Conservation (phyloP, 768 basidiomycete species). For the Sarcomyxa edulis region DNA sequence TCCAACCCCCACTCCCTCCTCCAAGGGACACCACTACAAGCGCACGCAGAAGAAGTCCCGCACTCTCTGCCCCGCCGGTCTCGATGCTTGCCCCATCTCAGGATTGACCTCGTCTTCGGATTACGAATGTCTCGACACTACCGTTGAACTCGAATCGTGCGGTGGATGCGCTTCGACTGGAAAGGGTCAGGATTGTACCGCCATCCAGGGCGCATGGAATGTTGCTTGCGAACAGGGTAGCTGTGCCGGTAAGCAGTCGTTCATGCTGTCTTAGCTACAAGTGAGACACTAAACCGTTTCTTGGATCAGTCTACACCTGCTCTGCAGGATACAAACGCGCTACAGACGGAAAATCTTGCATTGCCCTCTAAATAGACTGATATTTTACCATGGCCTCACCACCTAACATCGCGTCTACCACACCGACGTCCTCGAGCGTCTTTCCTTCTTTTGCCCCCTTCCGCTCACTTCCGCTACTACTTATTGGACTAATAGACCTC, state of each 20-base stretch:
- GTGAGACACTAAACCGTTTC: not conserved
- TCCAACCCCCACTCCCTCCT: constrained; percentile 24
- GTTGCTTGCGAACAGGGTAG: constrained; percentile 59
- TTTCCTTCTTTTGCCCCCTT: constrained; percentile 7
- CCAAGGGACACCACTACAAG: constrained; percentile 29
- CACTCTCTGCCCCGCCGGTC: constrained; percentile 45
- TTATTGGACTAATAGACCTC: not conserved
- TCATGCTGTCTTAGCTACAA: not conserved
- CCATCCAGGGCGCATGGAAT: constrained; percentile 59
- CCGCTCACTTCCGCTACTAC: not conserved
- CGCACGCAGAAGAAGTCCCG: constrained; percentile 27
- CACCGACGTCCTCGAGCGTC: too few relatives aligned
- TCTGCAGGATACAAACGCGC: constrained; percentile 39
- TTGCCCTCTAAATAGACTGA: constrained; percentile 24
- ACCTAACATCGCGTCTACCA: too few relatives aligned
- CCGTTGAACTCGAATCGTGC: constrained; percentile 62
- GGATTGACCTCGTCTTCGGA: constrained; percentile 31
- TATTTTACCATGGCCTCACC: too few relatives aligned
- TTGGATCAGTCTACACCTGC: constrained; percentile 42
- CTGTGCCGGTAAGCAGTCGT: constrained; percentile 43
- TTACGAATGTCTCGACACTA: constrained; percentile 62
- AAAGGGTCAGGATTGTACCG: constrained; percentile 65
- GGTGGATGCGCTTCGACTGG: constrained; percentile 69
- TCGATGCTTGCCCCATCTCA: constrained; percentile 53
- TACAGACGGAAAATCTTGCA: constrained; percentile 38